These are phyloP conservation scores for Neonectria punicea DNA, from an alignment of 2,329 filamentous ascomycete genomes.

Conservation along the genomic window DNA sequence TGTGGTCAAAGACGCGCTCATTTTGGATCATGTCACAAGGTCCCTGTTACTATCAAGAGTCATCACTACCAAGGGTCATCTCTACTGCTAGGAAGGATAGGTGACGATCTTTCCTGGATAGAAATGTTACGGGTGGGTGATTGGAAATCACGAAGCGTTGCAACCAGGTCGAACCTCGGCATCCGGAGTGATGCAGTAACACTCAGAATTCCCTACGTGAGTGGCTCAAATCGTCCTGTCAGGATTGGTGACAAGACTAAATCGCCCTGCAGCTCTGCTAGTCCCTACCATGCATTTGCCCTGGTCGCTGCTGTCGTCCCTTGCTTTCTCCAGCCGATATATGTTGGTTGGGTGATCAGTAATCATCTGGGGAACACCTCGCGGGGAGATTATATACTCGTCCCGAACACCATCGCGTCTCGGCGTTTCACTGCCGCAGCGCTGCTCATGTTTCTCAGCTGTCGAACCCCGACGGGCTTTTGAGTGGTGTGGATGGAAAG, in stretches of 20 bases:
- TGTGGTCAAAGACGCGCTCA: no score
- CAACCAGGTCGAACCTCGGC: background rate
- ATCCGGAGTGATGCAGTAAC: background rate
- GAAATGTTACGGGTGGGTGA: background rate
- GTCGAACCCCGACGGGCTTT: background rate
- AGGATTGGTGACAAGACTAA: background rate
- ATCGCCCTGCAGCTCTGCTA: background rate
- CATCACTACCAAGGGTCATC: no score
- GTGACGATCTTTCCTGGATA: background rate
- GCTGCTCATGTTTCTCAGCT: constrained; percentile 4
- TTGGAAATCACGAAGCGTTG: background rate
- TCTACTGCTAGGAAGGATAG: no score
- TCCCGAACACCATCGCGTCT: background rate
- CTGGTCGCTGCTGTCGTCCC: background rate
- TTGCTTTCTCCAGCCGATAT: background rate
- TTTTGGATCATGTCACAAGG: no score
- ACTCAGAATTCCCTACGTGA: background rate
- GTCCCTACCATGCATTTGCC: background rate
- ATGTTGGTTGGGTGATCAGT: constrained; percentile 13
- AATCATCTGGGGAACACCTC: constrained; percentile 6
- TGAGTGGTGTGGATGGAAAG: background rate
- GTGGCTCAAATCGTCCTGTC: background rate
- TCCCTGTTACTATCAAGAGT: no score
- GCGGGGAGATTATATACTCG: constrained; percentile 17
- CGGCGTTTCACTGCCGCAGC: background rate